phyloP scores from a whole-genome alignment of 257 asterid species.

The Nicotiana paniculata region DNA sequence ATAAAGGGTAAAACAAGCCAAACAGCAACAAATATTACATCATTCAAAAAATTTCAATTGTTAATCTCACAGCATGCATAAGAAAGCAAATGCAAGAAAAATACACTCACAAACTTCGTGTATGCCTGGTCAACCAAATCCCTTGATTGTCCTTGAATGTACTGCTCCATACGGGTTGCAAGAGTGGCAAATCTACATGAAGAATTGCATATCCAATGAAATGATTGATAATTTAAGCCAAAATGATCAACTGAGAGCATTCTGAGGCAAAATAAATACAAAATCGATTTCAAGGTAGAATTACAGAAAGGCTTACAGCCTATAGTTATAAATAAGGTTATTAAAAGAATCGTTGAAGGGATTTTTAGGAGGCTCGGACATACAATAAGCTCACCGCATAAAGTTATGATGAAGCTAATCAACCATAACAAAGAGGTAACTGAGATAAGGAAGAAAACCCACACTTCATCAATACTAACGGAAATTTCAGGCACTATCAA shows the following conservation, averaged over 20 bases:
- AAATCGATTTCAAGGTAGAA: neutral
- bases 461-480: neutral
- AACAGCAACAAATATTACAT: neutral
- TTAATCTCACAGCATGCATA: neutral
- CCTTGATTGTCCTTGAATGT: slow-evolving; percentile 93
- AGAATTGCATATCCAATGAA: neutral
- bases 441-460: neutral
- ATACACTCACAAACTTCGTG: slow-evolving; percentile 63
- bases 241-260: neutral
- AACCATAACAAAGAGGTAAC: neutral
- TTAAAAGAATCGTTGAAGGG: neutral
- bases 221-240: neutral
- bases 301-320: neutral
- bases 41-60: neutral
- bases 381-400: neutral
- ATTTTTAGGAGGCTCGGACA: neutral
- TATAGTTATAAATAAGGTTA: neutral
- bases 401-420: neutral
- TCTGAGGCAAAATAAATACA: neutral
- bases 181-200: slow-evolving; percentile 71
- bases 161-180: slow-evolving; percentile 99
- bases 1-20: neutral
- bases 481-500: neutral
- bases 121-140: slow-evolving; percentile 99
- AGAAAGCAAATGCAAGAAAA: neutral